These are phyloP conservation scores for Rhytidhysteron rufulum DNA, from an alignment of 2,329 filamentous ascomycete genomes.

Conservation along the genomic window DNA sequence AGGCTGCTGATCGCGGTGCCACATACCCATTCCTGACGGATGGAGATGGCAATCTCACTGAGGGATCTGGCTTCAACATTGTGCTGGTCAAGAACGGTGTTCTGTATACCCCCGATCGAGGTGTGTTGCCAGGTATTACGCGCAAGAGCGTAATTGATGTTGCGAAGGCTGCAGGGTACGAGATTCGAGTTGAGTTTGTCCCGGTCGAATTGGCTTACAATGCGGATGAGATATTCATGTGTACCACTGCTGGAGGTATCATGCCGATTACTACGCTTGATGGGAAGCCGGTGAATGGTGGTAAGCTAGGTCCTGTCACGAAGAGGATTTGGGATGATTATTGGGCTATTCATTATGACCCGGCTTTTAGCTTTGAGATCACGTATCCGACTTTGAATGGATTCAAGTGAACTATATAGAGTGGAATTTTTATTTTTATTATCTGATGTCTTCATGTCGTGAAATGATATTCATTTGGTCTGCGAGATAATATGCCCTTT, in stretches of 20 bases:
- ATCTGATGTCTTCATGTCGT: no score
- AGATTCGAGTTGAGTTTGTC: conserved; percentile 40
- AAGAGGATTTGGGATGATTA: conserved; percentile 50
- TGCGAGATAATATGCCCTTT: no score
- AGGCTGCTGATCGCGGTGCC: conserved; percentile 46
- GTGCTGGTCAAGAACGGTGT: conserved; percentile 43
- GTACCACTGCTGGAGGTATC: conserved; percentile 51
- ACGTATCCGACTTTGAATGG: no score
- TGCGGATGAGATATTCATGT: conserved; percentile 51
- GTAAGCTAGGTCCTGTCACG: conserved; percentile 45
- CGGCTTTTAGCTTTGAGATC: conserved; percentile 32
- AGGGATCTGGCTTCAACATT: conserved; percentile 51
- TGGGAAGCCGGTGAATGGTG: conserved; percentile 38
- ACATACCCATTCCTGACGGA: conserved; percentile 50
- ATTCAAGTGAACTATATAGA: no score
- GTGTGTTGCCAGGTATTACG: conserved; percentile 48
- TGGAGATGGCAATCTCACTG: conserved; percentile 48
- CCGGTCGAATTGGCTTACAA: conserved; percentile 41
- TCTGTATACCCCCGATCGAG: conserved; percentile 46
- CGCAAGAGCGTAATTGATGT: conserved; percentile 48
- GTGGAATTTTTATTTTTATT: no score
- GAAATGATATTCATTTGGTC: no score
- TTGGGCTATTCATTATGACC: conserved; percentile 47
- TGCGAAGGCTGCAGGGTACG: conserved; percentile 29
- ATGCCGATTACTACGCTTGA: conserved; percentile 51